These are phyloP conservation scores for Candida mesenterica DNA, from an alignment of 1,139 yeast species.

Conservation along the genomic window DNA sequence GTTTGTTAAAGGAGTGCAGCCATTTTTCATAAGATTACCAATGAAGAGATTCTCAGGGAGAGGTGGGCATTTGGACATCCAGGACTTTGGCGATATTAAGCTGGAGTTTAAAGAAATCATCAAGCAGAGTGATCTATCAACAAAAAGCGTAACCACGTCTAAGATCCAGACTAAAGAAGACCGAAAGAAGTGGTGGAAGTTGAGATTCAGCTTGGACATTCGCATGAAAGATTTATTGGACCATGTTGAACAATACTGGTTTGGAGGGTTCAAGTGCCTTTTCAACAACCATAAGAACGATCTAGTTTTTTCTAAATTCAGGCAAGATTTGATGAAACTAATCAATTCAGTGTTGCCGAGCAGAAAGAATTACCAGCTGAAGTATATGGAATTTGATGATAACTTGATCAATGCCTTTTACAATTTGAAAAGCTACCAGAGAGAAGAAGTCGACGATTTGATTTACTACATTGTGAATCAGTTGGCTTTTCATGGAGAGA, in stretches of 20 bases:
- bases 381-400: slow-evolving; percentile 44
- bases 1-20: slow-evolving; percentile 31
- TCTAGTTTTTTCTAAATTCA: slow-evolving; percentile 35
- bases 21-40: slow-evolving; percentile 60
- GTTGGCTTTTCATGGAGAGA: slow-evolving; percentile 61
- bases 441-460: slow-evolving; percentile 56
- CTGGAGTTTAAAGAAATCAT: slow-evolving; percentile 52
- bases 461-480: slow-evolving; percentile 61
- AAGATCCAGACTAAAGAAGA: slow-evolving; percentile 56
- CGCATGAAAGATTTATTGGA: slow-evolving; percentile 53
- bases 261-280: slow-evolving; percentile 76
- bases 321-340: slow-evolving; percentile 31
- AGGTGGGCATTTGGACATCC: slow-evolving; percentile 30
- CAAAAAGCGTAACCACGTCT: slow-evolving; percentile 52
- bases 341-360: slow-evolving; percentile 36
- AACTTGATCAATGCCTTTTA: slow-evolving; percentile 52
- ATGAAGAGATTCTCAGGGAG: slow-evolving; percentile 50
- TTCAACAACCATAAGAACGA: slow-evolving; percentile 36
- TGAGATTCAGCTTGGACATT: slow-evolving; percentile 61
- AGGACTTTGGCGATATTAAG: slow-evolving; percentile 49
- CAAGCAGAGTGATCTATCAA: slow-evolving; percentile 57
- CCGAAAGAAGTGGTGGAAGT: slow-evolving; percentile 76
- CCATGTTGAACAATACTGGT: slow-evolving; percentile 64
- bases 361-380: slow-evolving; percentile 20
- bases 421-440: slow-evolving; percentile 36